Percentiles rank a stretch among this genome's conserved stretches.
phyloP scores from a whole-genome alignment of 805 yeast genomes.

The Zygosaccharomyces siamensis region DNA sequence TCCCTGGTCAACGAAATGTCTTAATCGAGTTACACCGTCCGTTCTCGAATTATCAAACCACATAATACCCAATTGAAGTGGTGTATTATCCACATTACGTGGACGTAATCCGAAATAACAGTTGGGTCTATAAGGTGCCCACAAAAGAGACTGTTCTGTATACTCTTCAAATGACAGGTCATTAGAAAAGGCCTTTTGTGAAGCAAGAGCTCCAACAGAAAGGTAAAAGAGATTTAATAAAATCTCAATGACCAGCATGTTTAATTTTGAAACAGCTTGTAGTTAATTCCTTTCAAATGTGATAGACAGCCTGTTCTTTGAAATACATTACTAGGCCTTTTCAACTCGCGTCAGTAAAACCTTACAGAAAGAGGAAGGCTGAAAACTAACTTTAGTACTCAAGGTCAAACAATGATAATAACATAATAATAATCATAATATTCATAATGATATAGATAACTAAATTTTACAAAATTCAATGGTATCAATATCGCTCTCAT shows the following conservation, averaged over 20 bases:
- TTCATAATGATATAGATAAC: not conserved
- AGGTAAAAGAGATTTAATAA: not conserved
- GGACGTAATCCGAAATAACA: constrained; percentile 85
- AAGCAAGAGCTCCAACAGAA: constrained; percentile 1
- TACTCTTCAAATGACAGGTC: constrained; percentile 28
- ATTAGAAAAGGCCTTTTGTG: not conserved
- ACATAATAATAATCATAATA: too few relatives aligned
- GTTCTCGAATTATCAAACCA: constrained; percentile 73
- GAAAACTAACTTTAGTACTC: not conserved
- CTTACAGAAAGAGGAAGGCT: not conserved
- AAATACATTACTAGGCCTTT: not conserved
- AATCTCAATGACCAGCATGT: constrained; percentile 8
- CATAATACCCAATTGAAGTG: constrained; percentile 75
- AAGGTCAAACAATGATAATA: too few relatives aligned
- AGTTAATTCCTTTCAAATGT: not conserved
- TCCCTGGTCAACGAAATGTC: constrained; percentile 72
- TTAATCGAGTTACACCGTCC: constrained; percentile 48
- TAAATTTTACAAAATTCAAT: not conserved
- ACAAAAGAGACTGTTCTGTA: constrained; percentile 51
- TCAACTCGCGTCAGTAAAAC: not conserved
- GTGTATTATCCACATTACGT: constrained; percentile 44
- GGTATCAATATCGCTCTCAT: not conserved
- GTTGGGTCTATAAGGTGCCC: constrained; percentile 94
- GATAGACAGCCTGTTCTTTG: not conserved
- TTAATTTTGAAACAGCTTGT: not conserved